Percentiles rank a stretch among this genome's conserved stretches.
Conservation (phyloP, 1,139 yeast species). For the Lodderomyces jiufengensis region DNA sequence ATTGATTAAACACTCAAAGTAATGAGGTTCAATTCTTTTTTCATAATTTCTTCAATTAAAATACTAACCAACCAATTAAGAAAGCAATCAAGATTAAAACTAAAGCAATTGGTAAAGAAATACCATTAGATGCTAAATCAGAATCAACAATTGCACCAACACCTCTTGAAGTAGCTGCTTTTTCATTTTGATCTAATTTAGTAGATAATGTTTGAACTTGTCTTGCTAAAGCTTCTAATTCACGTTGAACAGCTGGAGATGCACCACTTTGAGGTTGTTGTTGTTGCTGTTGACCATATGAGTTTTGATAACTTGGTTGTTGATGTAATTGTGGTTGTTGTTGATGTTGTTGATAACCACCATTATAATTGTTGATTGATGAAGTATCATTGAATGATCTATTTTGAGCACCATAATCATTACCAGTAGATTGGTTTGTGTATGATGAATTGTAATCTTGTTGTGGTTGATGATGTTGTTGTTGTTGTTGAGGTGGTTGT, state of each 20-base stretch:
- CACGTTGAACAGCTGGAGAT: slow-evolving; percentile 18
- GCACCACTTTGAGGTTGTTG: slow-evolving; percentile 6
- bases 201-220: slow-evolving; percentile 41
- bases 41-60: slow-evolving; percentile 27
- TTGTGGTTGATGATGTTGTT: slow-evolving; percentile 2
- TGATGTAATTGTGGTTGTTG: slow-evolving; percentile 11
- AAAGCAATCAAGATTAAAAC: slow-evolving; percentile 53
- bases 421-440: slow-evolving; percentile 12
- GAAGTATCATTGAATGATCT: slow-evolving; percentile 13
- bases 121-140: slow-evolving; percentile 35
- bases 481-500: slow-evolving; percentile 3
- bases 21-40: slow-evolving; percentile 20
- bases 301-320: slow-evolving; percentile 7
- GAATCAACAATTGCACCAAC: slow-evolving; percentile 14
- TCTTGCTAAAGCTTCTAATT: slow-evolving; percentile 38
- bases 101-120: slow-evolving; percentile 51
- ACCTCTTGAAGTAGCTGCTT: slow-evolving; percentile 12
- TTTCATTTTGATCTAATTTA: slow-evolving; percentile 33
- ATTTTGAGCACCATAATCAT: slow-evolving; percentile 6
- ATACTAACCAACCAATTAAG: slow-evolving; percentile 58
- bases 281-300: slow-evolving; percentile 6
- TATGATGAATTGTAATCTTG: neutral
- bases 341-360: slow-evolving; percentile 7
- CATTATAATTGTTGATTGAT: slow-evolving; percentile 11
- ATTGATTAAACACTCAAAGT: slow-evolving; percentile 19